phyloP scores from a whole-genome alignment of 495 filamentous ascomycete genomes.

The Xylaria longipes region DNA sequence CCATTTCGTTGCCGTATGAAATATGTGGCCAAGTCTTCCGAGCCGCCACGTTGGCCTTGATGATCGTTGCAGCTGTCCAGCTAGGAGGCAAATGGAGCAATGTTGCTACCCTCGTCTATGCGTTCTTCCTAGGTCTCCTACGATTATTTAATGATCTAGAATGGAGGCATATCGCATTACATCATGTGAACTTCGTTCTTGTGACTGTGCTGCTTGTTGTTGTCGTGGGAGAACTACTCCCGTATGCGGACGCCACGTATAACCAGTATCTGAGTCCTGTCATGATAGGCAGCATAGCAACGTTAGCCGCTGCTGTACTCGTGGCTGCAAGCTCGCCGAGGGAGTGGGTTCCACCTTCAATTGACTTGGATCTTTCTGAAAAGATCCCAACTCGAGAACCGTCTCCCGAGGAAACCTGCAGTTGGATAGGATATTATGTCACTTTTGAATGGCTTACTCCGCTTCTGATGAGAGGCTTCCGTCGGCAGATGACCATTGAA shows the following conservation, averaged over 20 bases:
- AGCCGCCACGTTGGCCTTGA: slow-evolving; percentile 39
- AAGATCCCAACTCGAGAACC: slow-evolving; percentile 39
- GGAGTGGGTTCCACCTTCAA: slow-evolving; percentile 48
- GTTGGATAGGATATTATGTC: slow-evolving; percentile 54
- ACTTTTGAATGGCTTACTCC: slow-evolving; percentile 58
- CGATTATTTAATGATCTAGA: slow-evolving; percentile 41
- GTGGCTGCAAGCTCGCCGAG: slow-evolving; percentile 45
- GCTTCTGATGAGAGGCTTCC: slow-evolving; percentile 52
- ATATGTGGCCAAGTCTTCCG: slow-evolving; percentile 42
- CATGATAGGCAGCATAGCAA: slow-evolving; percentile 34
- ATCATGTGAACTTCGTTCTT: slow-evolving; percentile 48
- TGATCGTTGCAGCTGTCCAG: slow-evolving; percentile 33
- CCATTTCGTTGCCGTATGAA: slow-evolving; percentile 41
- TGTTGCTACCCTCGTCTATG: slow-evolving; percentile 37
- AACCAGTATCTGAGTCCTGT: slow-evolving; percentile 26
- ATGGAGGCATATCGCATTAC: slow-evolving; percentile 48
- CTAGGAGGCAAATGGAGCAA: slow-evolving; percentile 38
- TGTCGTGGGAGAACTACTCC: slow-evolving; percentile 39
- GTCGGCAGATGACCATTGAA: slow-evolving; percentile 49
- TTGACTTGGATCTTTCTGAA: slow-evolving; percentile 35
- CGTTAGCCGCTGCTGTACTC: slow-evolving; percentile 39
- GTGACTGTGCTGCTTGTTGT: slow-evolving; percentile 37
- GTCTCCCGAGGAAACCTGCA: slow-evolving; percentile 57
- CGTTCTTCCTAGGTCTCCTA: slow-evolving; percentile 44
- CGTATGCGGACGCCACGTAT: slow-evolving; percentile 38